Evolutionary conservation across 1,284 basidiomycete species (phyloP).

Genomic region (Lignosus rhinocerotis): DNA sequence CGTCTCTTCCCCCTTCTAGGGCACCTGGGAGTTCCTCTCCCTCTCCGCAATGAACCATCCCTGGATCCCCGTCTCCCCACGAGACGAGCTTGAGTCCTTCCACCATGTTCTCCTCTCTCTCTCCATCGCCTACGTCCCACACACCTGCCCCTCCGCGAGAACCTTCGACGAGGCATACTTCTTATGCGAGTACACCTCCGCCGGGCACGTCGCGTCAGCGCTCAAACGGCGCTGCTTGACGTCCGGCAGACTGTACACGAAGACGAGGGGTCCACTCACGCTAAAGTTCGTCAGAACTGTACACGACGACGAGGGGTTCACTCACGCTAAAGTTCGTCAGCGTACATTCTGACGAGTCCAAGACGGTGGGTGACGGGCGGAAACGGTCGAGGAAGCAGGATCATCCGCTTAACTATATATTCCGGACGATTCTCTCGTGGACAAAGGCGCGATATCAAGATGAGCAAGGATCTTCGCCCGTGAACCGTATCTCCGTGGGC

Average conservation of each 20-base stretch:
- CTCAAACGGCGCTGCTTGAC: conserved; percentile 3
- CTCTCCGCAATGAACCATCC: not conserved
- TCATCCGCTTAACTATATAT: no score
- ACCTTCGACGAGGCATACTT: conserved; percentile 2
- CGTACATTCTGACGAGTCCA: no score
- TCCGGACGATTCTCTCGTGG: no score
- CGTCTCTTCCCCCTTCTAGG: not conserved
- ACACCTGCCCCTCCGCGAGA: not conserved
- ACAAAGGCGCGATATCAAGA: no score
- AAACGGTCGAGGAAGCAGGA: no score
- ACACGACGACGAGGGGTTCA: no score
- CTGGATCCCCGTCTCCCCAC: not conserved
- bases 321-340: no score
- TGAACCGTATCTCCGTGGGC: no score
- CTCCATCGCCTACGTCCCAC: not conserved
- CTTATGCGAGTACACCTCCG: not conserved
- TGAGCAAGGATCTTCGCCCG: no score
- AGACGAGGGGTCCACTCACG: not conserved
- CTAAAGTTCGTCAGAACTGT: not conserved
- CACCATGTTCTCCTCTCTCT: conserved; percentile 1
- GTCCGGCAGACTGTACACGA: not conserved
- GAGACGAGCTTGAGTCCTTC: conserved; percentile 13
- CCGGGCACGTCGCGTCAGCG: not conserved
- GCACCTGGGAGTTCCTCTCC: conserved; percentile 5
- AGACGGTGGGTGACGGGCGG: no score